Evolutionary conservation across 306 rosid genomes (phyloP).

Genomic region (Casuarina equisetifolia): DNA sequence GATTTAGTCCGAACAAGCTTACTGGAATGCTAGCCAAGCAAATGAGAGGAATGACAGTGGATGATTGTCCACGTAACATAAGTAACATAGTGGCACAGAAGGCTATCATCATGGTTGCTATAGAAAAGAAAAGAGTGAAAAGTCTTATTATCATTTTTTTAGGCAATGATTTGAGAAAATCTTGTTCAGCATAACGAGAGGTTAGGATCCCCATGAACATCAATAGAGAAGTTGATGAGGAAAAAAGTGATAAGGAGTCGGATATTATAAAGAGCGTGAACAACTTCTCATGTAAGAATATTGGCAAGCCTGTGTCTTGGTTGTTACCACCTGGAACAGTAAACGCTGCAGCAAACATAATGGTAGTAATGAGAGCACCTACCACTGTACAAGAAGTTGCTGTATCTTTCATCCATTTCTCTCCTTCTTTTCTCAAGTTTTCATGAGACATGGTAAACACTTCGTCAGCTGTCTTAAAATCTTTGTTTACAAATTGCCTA

Average conservation of each 20-base stretch:
- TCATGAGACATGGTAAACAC: conserved; percentile 2
- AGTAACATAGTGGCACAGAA: background rate
- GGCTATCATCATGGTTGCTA: background rate
- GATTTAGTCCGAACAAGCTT: background rate
- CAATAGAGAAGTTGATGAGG: conserved; percentile 16
- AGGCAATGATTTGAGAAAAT: background rate
- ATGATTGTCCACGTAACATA: background rate
- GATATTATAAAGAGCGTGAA: conserved; percentile 10
- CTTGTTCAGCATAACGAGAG: background rate
- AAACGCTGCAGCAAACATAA: too few relatives aligned
- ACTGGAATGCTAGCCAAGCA: background rate
- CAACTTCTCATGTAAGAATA: too few relatives aligned
- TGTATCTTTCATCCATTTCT: too few relatives aligned
- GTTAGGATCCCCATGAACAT: conserved; percentile 18
- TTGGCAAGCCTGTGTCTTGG: too few relatives aligned
- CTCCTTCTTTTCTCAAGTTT: too few relatives aligned
- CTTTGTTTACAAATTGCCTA: background rate
- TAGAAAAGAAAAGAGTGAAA: background rate
- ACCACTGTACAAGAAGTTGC: too few relatives aligned
- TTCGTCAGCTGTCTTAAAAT: conserved; percentile 16
- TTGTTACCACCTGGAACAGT: too few relatives aligned
- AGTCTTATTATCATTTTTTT: background rate
- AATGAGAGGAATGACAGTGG: background rate
- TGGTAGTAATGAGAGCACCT: too few relatives aligned
- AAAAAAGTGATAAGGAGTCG: conserved; percentile 12